phyloP scores from a whole-genome alignment of 805 yeast species.

The Millerago galiae region DNA sequence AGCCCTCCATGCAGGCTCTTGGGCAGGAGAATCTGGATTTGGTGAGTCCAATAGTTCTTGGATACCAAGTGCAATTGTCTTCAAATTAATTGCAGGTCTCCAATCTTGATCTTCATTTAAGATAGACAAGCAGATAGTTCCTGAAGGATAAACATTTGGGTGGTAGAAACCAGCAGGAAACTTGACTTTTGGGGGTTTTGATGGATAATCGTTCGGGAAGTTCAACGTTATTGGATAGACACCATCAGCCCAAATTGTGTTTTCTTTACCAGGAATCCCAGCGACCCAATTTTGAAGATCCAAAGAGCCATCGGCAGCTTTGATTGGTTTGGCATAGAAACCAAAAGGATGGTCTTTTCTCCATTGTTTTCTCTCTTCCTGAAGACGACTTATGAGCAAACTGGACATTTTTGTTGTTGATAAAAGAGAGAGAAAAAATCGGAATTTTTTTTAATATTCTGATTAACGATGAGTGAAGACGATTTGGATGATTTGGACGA shows the following conservation, averaged over 20 bases:
- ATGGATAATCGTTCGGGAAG: slow-evolving; percentile 90
- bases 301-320: slow-evolving; percentile 73
- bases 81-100: slow-evolving; percentile 93
- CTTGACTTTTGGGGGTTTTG: slow-evolving; percentile 92
- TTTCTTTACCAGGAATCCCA: slow-evolving; percentile 90
- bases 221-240: slow-evolving; percentile 74
- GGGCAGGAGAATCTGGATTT: slow-evolving; percentile 95
- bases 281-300: slow-evolving; percentile 88
- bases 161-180: slow-evolving; percentile 90
- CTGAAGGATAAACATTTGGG: slow-evolving; percentile 97
- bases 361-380: slow-evolving; percentile 94
- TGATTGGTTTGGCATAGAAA: slow-evolving; percentile 85
- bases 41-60: slow-evolving; percentile 89
- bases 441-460: neutral
- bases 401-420: slow-evolving; percentile 11
- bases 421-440: neutral
- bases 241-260: slow-evolving; percentile 88
- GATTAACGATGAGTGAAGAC: slow-evolving; percentile 24
- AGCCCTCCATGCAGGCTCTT: slow-evolving; percentile 92
- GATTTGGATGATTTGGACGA: slow-evolving; percentile 77
- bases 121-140: slow-evolving; percentile 89
- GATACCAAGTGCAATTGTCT: slow-evolving; percentile 83
- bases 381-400: slow-evolving; percentile 50
- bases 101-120: slow-evolving; percentile 95
- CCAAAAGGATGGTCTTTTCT: slow-evolving; percentile 98